Conservation (phyloP, 371 early-diverging fungal genomes). For the Rozella allomycis region DNA sequence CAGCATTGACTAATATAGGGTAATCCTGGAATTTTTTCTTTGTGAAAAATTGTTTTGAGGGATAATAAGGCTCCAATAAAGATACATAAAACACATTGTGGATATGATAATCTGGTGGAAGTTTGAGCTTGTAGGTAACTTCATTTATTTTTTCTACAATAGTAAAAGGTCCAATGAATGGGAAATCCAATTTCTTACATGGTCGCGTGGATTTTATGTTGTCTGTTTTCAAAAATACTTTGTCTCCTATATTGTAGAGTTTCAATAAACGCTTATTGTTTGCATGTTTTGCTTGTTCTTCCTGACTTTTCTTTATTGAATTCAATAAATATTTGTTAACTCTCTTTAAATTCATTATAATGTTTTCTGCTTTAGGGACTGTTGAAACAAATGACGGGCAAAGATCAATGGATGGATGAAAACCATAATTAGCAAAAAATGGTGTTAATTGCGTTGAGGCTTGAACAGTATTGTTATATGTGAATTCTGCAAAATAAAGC, state of each 20-base stretch:
- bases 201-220: conserved; percentile 8
- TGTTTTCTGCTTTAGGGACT: too few species aligned
- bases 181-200: conserved; percentile 8
- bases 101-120: conserved; percentile 9
- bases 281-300: too few species aligned
- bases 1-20: too few species aligned
- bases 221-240: conserved; percentile 7
- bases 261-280: too few species aligned
- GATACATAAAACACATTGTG: conserved; percentile 16
- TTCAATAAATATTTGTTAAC: too few species aligned
- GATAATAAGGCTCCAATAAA: conserved; percentile 5
- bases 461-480: conserved; percentile 19
- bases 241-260: conserved; percentile 8
- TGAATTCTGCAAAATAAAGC: conserved; percentile 23
- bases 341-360: too few species aligned
- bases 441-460: conserved; percentile 9
- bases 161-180: conserved; percentile 10
- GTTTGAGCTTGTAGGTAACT: conserved; percentile 6
- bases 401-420: too few species aligned
- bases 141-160: conserved; percentile 5
- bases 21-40: too few species aligned
- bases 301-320: too few species aligned
- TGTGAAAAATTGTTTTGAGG: too few species aligned
- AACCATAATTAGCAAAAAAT: conserved; percentile 10
- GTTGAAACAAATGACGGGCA: too few species aligned